Evolutionary conservation across 345 rosid genomes (phyloP).

Genomic region (Sapria himalayana): DNA sequence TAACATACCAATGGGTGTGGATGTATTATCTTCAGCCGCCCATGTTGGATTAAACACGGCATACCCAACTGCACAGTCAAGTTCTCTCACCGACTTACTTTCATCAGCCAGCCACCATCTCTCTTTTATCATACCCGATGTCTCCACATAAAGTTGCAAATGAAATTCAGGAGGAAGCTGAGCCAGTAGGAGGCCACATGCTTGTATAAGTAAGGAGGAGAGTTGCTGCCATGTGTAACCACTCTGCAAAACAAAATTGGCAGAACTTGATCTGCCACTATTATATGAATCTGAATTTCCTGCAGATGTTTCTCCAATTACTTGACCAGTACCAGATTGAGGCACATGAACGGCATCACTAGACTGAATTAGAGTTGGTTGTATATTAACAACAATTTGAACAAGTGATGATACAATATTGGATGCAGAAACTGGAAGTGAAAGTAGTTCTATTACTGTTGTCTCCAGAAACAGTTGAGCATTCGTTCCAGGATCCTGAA

Average conservation of each 20-base stretch:
- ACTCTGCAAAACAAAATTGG: slow-evolving; percentile 75
- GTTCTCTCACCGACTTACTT: slow-evolving; percentile 52
- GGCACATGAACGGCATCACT: slow-evolving; percentile 70
- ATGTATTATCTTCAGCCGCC: slow-evolving; percentile 98
- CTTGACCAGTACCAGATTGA: slow-evolving; percentile 48
- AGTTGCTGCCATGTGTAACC: slow-evolving; percentile 93
- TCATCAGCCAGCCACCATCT: slow-evolving; percentile 93
- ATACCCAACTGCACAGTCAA: slow-evolving; percentile 80
- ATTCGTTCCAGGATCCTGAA: slow-evolving; percentile 95
- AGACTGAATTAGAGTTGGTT: slow-evolving; percentile 79
- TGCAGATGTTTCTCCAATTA: slow-evolving; percentile 90
- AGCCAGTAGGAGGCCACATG: slow-evolving; percentile 86
- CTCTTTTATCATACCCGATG: slow-evolving; percentile 61
- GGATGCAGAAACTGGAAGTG: slow-evolving; percentile 74
- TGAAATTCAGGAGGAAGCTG: slow-evolving; percentile 89
- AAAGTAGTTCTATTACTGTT: slow-evolving; percentile 80
- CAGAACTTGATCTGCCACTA: slow-evolving; percentile 65
- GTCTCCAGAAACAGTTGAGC: slow-evolving; percentile 91
- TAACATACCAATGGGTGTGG: slow-evolving; percentile 87
- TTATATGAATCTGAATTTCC: slow-evolving; percentile 89
- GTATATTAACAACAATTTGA: slow-evolving; percentile 79
- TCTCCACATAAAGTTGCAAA: slow-evolving; percentile 60
- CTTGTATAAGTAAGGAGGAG: slow-evolving; percentile 90
- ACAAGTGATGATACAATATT: slow-evolving; percentile 76
- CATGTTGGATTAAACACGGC: slow-evolving; percentile 95